Percentiles rank a stretch among this genome's conserved stretches.
These are phyloP conservation scores for Piper betle DNA, from an alignment of 164 flowering plant genomes.

Conservation along the genomic window DNA sequence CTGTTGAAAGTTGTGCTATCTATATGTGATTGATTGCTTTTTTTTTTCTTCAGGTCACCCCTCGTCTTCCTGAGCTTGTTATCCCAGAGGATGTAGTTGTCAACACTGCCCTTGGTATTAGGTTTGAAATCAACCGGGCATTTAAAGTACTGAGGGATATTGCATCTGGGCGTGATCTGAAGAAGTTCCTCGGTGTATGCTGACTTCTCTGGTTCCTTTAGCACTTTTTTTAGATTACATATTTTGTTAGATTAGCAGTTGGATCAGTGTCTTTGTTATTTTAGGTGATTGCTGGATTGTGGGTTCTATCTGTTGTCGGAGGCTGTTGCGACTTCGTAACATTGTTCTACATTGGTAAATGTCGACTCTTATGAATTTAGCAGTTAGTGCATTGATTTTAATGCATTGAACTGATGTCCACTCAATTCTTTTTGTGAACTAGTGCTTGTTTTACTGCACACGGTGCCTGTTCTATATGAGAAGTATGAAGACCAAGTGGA, in stretches of 20 bases:
- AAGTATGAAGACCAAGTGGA: constrained; percentile 79
- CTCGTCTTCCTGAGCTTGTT: constrained; percentile 46
- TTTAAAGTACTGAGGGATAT: constrained; percentile 23
- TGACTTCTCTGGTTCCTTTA: background rate
- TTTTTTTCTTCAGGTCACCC: constrained; percentile 39
- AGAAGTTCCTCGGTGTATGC: constrained; percentile 50
- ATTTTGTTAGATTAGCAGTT: background rate
- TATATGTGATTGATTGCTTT: background rate
- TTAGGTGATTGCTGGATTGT: constrained; percentile 75
- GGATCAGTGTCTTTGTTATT: background rate
- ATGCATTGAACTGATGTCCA: constrained; percentile 39
- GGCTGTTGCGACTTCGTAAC: constrained; percentile 71
- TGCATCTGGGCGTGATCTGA: constrained; percentile 54
- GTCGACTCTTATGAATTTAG: background rate
- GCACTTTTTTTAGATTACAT: background rate
- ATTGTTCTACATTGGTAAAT: constrained; percentile 60
- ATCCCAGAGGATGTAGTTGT: constrained; percentile 44
- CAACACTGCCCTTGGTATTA: constrained; percentile 25
- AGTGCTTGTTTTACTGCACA: too few relatives aligned
- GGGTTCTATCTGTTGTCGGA: constrained; percentile 67
- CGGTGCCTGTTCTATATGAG: constrained; percentile 28
- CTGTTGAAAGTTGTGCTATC: background rate
- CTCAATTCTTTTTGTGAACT: constrained; percentile 65
- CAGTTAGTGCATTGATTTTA: background rate
- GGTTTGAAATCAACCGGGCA: constrained; percentile 33